These are phyloP conservation scores for Schizochytrium sp. DNA, from an alignment of 108 stramenopile genomes.

Conservation along the genomic window DNA sequence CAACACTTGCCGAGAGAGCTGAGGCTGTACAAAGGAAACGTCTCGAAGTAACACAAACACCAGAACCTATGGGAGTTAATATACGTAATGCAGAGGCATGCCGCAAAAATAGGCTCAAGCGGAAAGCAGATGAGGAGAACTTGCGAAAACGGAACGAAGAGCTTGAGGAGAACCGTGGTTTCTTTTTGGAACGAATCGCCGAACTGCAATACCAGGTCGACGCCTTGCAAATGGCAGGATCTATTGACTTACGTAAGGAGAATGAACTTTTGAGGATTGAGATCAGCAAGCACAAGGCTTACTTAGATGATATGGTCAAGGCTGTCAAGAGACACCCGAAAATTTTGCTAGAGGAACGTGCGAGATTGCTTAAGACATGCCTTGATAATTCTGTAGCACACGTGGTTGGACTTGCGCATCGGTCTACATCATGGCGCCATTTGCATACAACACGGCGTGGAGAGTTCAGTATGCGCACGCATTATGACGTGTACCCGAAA, in stretches of 20 bases:
- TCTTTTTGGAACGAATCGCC: neutral
- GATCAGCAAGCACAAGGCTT: slow-evolving; percentile 34
- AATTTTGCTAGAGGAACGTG: no score
- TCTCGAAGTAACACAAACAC: neutral
- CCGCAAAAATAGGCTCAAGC: neutral
- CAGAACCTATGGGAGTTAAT: neutral
- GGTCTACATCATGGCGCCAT: no score
- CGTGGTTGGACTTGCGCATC: no score
- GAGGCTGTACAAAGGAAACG: neutral
- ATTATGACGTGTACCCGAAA: no score
- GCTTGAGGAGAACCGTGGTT: neutral
- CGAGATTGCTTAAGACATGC: no score
- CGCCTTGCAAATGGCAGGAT: neutral
- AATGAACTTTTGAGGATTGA: neutral
- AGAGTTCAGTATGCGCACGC: no score
- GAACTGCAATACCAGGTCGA: neutral
- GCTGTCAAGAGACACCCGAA: neutral
- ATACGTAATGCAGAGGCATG: neutral
- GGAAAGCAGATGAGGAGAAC: neutral
- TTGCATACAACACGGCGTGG: no score
- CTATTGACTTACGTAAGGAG: neutral
- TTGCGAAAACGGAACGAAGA: neutral
- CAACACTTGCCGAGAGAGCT: no score
- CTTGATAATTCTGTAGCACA: no score
- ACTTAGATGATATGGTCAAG: neutral